A percentile compares a stretch with the other conserved stretches of the same genome.
Conservation (phyloP, 768 basidiomycete species). For the Pulveroboletus sp. region DNA sequence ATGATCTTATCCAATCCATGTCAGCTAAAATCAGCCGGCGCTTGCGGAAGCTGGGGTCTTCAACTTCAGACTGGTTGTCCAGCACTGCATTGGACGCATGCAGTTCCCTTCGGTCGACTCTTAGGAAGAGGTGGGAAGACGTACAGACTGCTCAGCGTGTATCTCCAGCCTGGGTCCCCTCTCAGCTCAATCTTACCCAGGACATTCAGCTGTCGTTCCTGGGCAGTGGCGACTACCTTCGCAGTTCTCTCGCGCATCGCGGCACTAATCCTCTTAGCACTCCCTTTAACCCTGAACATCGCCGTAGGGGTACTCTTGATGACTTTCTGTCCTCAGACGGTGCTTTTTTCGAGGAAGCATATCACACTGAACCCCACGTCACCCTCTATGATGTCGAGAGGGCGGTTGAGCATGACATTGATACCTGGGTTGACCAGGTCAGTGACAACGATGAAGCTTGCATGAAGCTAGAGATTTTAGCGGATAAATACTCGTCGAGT, state of each 20-base stretch:
- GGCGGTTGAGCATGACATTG: slow-evolving; percentile 29
- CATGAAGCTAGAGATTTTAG: slow-evolving; percentile 19
- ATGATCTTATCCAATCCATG: slow-evolving; percentile 36
- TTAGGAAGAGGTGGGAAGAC: slow-evolving; percentile 35
- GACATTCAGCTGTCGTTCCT: slow-evolving; percentile 35
- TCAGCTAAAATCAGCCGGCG: slow-evolving; percentile 36
- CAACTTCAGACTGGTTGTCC: slow-evolving; percentile 15
- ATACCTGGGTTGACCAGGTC: slow-evolving; percentile 30
- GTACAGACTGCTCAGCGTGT: slow-evolving; percentile 26
- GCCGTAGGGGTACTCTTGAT: slow-evolving; percentile 11
- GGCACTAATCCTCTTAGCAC: background rate
- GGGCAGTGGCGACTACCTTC: slow-evolving; percentile 27
- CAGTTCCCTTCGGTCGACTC: slow-evolving; percentile 10
- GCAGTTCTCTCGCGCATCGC: slow-evolving; percentile 8
- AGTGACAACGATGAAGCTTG: slow-evolving; percentile 10
- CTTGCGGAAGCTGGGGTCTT: slow-evolving; percentile 33
- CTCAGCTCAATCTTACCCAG: slow-evolving; percentile 20
- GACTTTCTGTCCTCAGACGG: background rate
- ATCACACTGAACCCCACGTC: background rate
- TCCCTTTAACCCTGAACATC: background rate
- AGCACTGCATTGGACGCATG: slow-evolving; percentile 5
- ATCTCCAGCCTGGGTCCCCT: slow-evolving; percentile 3
- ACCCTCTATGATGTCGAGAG: background rate
- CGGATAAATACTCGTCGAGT: slow-evolving; percentile 23
- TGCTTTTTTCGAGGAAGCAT: background rate